Conservation (phyloP, 208 protist species). For the Leptomonas pyrrhocoris region DNA sequence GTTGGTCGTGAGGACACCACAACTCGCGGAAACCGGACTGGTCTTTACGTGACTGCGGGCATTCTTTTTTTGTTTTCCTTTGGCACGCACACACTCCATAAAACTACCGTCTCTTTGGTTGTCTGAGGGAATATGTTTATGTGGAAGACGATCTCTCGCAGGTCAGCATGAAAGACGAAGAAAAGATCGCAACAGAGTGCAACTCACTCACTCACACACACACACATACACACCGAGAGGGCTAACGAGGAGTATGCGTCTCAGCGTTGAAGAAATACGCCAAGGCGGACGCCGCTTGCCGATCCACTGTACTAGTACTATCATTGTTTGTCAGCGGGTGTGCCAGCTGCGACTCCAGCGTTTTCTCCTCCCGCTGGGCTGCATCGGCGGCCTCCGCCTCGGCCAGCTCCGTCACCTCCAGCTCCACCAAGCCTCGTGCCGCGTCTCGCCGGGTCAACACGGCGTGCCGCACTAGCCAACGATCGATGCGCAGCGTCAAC, state of each 20-base stretch:
- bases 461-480: slow-evolving; percentile 9
- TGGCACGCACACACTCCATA: too few relatives aligned
- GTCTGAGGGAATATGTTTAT: too few relatives aligned
- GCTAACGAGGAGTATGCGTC: slow-evolving; percentile 3
- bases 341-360: background rate
- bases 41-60: too few relatives aligned
- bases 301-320: background rate
- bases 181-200: too few relatives aligned
- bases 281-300: slow-evolving; percentile 1
- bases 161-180: background rate
- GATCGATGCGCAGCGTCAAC: slow-evolving; percentile 17
- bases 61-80: too few relatives aligned
- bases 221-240: too few relatives aligned
- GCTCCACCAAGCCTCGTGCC: slow-evolving; percentile 10
- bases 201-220: too few relatives aligned
- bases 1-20: too few relatives aligned
- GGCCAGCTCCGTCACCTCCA: slow-evolving; percentile 12
- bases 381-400: slow-evolving; percentile 11
- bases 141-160: too few relatives aligned
- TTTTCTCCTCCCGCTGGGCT: slow-evolving; percentile 1
- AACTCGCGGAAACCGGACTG: too few relatives aligned
- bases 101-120: too few relatives aligned
- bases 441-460: slow-evolving; percentile 17
- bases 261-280: slow-evolving; percentile 21
- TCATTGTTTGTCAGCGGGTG: background rate